Conservation (phyloP, 75 land plant species). For the Cryptomeria japonica region DNA sequence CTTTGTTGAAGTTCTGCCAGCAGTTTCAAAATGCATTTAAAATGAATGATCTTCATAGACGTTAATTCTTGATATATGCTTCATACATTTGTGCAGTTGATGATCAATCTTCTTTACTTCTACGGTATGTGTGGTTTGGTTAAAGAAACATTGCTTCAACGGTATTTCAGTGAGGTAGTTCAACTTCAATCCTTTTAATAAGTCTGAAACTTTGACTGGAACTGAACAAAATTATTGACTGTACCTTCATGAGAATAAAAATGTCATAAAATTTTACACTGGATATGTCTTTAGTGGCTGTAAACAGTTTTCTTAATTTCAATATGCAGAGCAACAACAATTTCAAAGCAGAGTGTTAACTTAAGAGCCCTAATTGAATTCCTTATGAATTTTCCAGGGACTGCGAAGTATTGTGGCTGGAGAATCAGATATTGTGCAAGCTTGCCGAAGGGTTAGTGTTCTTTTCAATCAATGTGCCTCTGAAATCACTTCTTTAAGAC, state of each 20-base stretch:
- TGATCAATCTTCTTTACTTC: conserved; percentile 80
- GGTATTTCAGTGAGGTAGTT: conserved; percentile 86
- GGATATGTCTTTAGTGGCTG: not conserved
- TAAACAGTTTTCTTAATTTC: not conserved
- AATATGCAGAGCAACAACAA: not conserved
- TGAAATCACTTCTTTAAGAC: not conserved
- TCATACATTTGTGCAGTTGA: conserved; percentile 45
- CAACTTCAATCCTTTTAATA: not conserved
- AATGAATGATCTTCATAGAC: not conserved
- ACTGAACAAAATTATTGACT: too few relatives aligned
- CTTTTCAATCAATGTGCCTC: not conserved
- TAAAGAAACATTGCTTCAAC: conserved; percentile 72
- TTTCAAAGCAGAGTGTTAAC: not conserved
- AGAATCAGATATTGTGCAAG: conserved; percentile 75
- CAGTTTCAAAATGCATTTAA: not conserved
- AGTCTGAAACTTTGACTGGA: not conserved
- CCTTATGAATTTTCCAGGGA: conserved; percentile 33
- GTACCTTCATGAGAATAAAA: not conserved
- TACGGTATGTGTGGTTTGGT: conserved; percentile 85
- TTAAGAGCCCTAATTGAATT: not conserved
- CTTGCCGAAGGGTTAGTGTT: conserved; percentile 62
- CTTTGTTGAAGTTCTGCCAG: not conserved
- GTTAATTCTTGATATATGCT: not conserved
- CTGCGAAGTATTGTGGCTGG: conserved; percentile 36
- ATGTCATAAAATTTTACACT: not conserved